Evolutionary conservation across 1,284 basidiomycete genomes (phyloP).

Genomic region (Ustilago xerochloae): DNA sequence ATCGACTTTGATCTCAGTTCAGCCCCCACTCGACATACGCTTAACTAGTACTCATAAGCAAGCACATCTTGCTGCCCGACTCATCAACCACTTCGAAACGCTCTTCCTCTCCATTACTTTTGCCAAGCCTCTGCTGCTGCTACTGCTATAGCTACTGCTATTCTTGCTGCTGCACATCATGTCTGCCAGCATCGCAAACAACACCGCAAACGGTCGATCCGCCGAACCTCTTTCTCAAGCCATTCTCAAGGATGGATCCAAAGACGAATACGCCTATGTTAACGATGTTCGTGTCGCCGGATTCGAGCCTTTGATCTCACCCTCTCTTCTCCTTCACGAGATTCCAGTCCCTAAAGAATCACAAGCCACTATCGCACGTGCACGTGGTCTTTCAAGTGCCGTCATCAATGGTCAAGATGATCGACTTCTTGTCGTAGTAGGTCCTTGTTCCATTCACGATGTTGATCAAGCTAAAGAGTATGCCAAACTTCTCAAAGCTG

Average conservation of each 20-base stretch:
- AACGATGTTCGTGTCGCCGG: conserved; percentile 65
- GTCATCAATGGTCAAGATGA: conserved; percentile 66
- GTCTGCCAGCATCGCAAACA: conserved; percentile 42
- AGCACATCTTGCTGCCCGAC: too few species aligned
- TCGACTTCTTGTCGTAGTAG: conserved; percentile 70
- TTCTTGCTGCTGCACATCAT: conserved; percentile 14
- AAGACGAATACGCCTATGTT: conserved; percentile 51
- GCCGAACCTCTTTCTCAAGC: conserved; percentile 45
- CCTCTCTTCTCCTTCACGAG: conserved; percentile 62
- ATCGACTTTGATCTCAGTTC: too few species aligned
- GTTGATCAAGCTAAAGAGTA: conserved; percentile 90
- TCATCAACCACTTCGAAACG: too few species aligned
- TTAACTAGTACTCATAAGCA: too few species aligned
- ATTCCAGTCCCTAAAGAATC: conserved; percentile 57
- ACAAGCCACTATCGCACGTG: conserved; percentile 58
- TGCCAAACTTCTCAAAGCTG: conserved; percentile 71
- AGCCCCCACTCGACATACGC: too few species aligned
- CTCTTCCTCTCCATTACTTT: too few species aligned
- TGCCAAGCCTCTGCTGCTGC: too few species aligned
- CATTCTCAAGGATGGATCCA: conserved; percentile 19
- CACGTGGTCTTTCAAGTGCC: conserved; percentile 51
- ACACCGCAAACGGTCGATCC: conserved; percentile 45
- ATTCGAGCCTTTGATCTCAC: conserved; percentile 66
- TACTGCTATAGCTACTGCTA: too few species aligned
- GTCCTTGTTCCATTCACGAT: conserved; percentile 95